Conservation (phyloP, 2,329 filamentous ascomycete genomes). For the Arthrobotrys sinensis region DNA sequence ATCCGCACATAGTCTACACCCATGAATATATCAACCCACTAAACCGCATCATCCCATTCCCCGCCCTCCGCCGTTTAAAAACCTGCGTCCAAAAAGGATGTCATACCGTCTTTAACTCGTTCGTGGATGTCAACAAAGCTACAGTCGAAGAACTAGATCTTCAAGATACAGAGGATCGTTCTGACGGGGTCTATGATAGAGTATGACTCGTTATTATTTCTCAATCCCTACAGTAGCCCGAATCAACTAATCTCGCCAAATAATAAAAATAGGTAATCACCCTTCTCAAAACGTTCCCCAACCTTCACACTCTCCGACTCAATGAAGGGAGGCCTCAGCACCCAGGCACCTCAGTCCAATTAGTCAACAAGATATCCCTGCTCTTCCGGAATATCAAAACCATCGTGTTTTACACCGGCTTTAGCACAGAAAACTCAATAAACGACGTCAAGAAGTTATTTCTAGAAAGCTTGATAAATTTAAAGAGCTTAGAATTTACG, state of each 20-base stretch:
- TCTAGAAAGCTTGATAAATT: no score
- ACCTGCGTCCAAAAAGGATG: neutral
- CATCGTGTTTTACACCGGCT: neutral
- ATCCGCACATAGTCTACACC: neutral
- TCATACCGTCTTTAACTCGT: neutral
- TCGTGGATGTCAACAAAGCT: neutral
- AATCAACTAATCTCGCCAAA: neutral
- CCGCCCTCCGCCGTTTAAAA: neutral
- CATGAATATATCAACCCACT: neutral
- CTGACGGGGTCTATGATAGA: no score
- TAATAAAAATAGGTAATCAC: neutral
- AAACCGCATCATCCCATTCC: neutral
- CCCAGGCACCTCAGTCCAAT: neutral
- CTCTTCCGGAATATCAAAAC: neutral
- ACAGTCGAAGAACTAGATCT: neutral
- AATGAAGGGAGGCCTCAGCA: neutral
- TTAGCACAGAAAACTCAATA: no score
- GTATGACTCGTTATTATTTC: no score
- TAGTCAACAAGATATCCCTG: neutral
- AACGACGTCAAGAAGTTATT: no score
- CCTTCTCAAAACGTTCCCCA: neutral
- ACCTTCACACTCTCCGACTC: slow-evolving; percentile 13
- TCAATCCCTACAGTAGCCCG: neutral
- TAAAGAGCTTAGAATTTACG: no score
- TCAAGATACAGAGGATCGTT: neutral